Evolutionary conservation across 176 grass and related monocot species (phyloP).

Genomic region (Metroxylon sagu): DNA sequence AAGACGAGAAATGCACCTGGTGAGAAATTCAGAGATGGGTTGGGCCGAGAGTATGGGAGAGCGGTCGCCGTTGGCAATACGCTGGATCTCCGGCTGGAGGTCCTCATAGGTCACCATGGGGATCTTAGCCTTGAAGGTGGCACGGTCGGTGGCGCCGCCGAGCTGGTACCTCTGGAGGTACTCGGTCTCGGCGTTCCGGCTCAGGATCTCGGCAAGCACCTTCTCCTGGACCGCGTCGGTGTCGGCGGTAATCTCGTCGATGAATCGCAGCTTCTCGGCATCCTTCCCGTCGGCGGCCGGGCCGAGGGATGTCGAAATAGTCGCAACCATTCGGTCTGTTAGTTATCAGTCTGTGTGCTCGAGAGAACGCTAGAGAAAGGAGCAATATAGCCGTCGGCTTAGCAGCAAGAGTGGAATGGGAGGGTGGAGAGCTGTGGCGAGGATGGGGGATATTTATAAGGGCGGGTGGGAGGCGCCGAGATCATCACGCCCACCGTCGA

Average conservation of each 20-base stretch:
- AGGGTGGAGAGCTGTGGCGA: background rate
- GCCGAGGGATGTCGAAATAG: constrained; percentile 1
- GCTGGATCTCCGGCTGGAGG: constrained; percentile 82
- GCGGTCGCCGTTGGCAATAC: constrained; percentile 75
- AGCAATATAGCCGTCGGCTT: background rate
- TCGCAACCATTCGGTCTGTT: constrained; percentile 40
- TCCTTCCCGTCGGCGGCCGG: constrained; percentile 46
- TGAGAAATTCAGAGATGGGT: constrained; percentile 96
- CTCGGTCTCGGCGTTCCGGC: constrained; percentile 65
- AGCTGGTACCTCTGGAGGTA: constrained; percentile 60
- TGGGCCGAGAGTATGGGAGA: constrained; percentile 73
- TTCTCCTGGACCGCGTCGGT: constrained; percentile 63
- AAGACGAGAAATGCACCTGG: constrained; percentile 26
- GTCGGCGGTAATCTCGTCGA: constrained; percentile 73
- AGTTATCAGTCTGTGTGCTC: background rate
- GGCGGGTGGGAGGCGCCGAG: background rate
- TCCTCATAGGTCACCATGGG: constrained; percentile 88
- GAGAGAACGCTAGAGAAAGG: background rate
- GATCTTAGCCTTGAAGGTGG: constrained; percentile 57
- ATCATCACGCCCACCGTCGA: background rate
- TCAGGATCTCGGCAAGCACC: constrained; percentile 76
- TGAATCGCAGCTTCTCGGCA: constrained; percentile 77
- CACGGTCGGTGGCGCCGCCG: constrained; percentile 47
- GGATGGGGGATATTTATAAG: background rate
- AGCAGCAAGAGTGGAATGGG: background rate